Percentiles rank a stretch among this genome's conserved stretches.
These are phyloP conservation scores for Monascus purpureus DNA, from an alignment of 495 filamentous ascomycete species.

Conservation along the genomic window DNA sequence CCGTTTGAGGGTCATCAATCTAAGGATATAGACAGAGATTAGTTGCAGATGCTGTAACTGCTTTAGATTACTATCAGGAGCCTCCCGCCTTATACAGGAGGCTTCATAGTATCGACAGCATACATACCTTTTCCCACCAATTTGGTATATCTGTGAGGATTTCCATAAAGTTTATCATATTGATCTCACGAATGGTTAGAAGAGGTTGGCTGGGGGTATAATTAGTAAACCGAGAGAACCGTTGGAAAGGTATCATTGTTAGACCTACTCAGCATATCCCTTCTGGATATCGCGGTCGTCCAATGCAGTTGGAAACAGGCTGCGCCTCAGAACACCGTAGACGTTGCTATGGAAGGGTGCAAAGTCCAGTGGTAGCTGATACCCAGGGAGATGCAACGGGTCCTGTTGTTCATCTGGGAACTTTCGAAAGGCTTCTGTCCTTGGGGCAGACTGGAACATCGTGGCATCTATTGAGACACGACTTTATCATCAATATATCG, in stretches of 20 bases:
- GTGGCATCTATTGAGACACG: not conserved
- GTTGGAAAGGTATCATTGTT: not conserved
- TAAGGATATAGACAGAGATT: slow-evolving; percentile 1
- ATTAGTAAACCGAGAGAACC: not conserved
- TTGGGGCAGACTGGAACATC: slow-evolving; percentile 13
- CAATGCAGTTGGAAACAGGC: slow-evolving; percentile 18
- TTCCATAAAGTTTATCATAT: slow-evolving; percentile 25
- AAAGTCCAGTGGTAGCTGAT: slow-evolving; percentile 24
- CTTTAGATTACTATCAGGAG: too few species aligned
- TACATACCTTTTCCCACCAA: slow-evolving; percentile 38
- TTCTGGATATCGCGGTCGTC: slow-evolving; percentile 21
- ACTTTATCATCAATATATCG: not conserved
- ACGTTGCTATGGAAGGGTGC: slow-evolving; percentile 15
- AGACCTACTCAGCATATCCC: slow-evolving; percentile 19
- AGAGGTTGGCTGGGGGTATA: slow-evolving; percentile 12
- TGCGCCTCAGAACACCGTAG: slow-evolving; percentile 13
- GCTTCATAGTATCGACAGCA: too few species aligned
- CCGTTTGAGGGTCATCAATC: slow-evolving; percentile 26
- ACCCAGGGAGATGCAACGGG: slow-evolving; percentile 23
- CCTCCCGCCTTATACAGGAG: too few species aligned
- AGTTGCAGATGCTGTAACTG: too few species aligned
- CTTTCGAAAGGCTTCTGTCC: slow-evolving; percentile 1
- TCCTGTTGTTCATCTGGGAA: slow-evolving; percentile 3
- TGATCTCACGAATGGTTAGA: slow-evolving; percentile 25
- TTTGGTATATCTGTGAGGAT: slow-evolving; percentile 30